Evolutionary conservation across 257 asterid genomes (phyloP).

Genomic region (Nicotiana tomentosiformis): DNA sequence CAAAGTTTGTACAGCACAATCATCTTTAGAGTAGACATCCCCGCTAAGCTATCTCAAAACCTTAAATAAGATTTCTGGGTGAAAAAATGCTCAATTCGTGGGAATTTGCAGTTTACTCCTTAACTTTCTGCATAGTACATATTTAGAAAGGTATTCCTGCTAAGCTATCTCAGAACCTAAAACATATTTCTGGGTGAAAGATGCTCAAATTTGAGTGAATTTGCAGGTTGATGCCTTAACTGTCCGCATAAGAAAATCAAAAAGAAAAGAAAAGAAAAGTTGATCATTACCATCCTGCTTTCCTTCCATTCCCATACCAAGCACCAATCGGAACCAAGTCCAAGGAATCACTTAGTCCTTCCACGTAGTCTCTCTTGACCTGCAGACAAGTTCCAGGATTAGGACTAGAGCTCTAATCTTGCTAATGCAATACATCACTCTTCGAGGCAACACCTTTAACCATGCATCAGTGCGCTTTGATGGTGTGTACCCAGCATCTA

Average conservation of each 20-base stretch:
- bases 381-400: conserved; percentile 22
- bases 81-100: background rate
- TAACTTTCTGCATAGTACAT: background rate
- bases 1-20: background rate
- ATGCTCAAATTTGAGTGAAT: too few species aligned
- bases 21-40: background rate
- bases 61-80: background rate
- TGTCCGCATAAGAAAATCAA: background rate
- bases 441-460: conserved; percentile 55
- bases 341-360: conserved; percentile 77
- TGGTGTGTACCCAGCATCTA: conserved; percentile 74
- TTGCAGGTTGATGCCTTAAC: too few species aligned
- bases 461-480: conserved; percentile 93
- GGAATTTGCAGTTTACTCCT: background rate
- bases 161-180: too few species aligned
- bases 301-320: conserved; percentile 95
- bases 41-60: background rate
- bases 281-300: conserved; percentile 77
- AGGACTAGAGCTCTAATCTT: conserved; percentile 1
- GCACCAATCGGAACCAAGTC: conserved; percentile 97
- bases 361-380: conserved; percentile 87
- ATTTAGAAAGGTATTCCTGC: too few species aligned
- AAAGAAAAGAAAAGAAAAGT: background rate
- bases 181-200: too few species aligned
- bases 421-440: conserved; percentile 10